Percentiles rank a stretch among this genome's conserved stretches.
These are phyloP conservation scores for Leishmania tarentolae DNA, from an alignment of 208 protist genomes.

Conservation along the genomic window DNA sequence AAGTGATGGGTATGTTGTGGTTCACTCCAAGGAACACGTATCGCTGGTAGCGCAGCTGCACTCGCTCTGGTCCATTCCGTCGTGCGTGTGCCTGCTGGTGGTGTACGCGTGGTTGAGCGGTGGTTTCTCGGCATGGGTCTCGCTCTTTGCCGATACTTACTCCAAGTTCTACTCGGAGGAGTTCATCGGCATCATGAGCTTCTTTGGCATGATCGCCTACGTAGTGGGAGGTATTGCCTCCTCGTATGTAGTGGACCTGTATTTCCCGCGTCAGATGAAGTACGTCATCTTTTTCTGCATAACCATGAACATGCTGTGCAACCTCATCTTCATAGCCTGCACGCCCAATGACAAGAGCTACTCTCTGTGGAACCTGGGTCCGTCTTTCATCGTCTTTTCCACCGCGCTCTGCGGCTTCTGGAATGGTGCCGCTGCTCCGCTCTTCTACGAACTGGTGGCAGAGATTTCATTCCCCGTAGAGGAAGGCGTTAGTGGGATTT, in stretches of 20 bases:
- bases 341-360: constrained; percentile 80
- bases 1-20: constrained; percentile 24
- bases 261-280: constrained; percentile 89
- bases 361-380: constrained; percentile 68
- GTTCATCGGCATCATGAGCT: constrained; percentile 89
- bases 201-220: constrained; percentile 80
- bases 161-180: constrained; percentile 55
- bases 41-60: constrained; percentile 57
- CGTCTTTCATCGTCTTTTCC: constrained; percentile 69
- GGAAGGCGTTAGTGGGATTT: constrained; percentile 84
- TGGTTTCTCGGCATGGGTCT: constrained; percentile 85
- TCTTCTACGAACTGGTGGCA: constrained; percentile 87
- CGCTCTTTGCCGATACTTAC: constrained; percentile 82
- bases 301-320: constrained; percentile 75
- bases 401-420: constrained; percentile 84
- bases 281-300: constrained; percentile 90
- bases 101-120: constrained; percentile 88
- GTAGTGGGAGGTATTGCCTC: constrained; percentile 76
- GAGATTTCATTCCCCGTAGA: constrained; percentile 89
- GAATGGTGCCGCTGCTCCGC: constrained; percentile 84
- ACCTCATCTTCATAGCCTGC: constrained; percentile 79
- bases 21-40: constrained; percentile 38
- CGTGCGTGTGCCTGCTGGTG: constrained; percentile 73
- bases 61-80: constrained; percentile 57
- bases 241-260: constrained; percentile 78